Base-by-base conservation (phyloP, 495 filamentous ascomycete species). In the Immersiella caudata region DNA sequence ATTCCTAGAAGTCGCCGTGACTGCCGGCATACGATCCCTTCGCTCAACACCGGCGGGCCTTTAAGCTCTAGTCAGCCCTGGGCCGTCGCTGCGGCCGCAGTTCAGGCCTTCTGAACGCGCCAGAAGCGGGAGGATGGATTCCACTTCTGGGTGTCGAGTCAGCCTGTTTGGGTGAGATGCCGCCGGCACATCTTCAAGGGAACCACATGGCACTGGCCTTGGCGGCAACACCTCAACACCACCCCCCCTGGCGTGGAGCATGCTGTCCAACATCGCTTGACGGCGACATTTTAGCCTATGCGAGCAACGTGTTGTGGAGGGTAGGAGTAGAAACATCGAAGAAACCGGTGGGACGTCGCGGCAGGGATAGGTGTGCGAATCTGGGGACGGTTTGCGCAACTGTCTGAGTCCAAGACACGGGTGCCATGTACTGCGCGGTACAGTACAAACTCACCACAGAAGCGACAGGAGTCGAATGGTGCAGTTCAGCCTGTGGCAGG, bases 261-360 rank as follows among this genome's bases (percentile, higher is more conserved):
- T 59, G 63, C 63, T n/a, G 33, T 57, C 63, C 63, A 36, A 58
- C 63, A 21, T 65, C 63, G 63, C 63, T 65, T 65, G 54, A 58
- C 29, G 40, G 27, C 52, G 56, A 18, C 35, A 36, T 29, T 65
- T 65, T 65, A 65, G 63, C 52, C 63, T 65, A 54, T 65, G 33
- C 25, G 18, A 54, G 20, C 26, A 29, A 26, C 26, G n/a, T 49
- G 18, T 27, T 52, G 25, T 24, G 29, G 26, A 58, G 52, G 20
- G 51, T 40, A 26, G 27, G 25, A 22, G 60, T 57, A 33, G 16
- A 49, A 57, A 58, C 21, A 58, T 46, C 11, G 52, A 57, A 57
- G 21, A 49, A 65, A 57, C 22, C 27, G 46, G 36, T 40, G 54
- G 36, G 29, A 33, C 3, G 29, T 3, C 4, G 29, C 8, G 29